phyloP scores from a whole-genome alignment of 345 rosid species.

The Sonneratia alba region DNA sequence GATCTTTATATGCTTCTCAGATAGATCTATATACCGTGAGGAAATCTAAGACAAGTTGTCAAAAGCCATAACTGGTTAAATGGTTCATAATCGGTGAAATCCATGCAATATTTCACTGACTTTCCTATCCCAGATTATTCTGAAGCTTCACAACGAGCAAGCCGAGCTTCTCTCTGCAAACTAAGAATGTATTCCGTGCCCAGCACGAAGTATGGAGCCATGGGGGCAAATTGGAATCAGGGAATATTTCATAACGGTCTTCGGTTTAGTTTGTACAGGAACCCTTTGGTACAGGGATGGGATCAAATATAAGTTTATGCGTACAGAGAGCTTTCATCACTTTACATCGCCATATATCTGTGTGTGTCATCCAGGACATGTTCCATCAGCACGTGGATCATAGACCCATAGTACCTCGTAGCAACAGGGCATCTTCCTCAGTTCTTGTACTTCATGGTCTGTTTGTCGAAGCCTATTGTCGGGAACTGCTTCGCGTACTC shows the following conservation, averaged over 20 bases:
- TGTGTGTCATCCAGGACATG: background rate
- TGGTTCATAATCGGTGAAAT: too few species aligned
- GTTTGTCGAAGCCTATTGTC: slow-evolving; percentile 86
- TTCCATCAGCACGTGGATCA: background rate
- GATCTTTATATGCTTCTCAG: too few species aligned
- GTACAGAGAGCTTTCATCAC: background rate
- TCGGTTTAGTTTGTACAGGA: background rate
- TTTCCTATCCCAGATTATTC: too few species aligned
- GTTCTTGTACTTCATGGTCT: slow-evolving; percentile 95
- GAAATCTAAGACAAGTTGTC: too few species aligned
- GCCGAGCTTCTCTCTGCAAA: background rate
- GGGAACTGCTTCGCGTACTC: slow-evolving; percentile 95
- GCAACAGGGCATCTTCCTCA: slow-evolving; percentile 17
- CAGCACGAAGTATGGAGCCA: background rate
- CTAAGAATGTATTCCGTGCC: background rate
- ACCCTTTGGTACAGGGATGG: background rate
- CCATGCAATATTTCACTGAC: too few species aligned
- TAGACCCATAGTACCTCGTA: background rate
- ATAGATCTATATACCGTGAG: too few species aligned
- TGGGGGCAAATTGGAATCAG: background rate
- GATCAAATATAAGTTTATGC: background rate
- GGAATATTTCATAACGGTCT: background rate
- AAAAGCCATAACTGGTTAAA: too few species aligned
- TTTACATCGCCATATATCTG: background rate
- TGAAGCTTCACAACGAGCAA: too few species aligned